phyloP scores from a whole-genome alignment of 108 stramenopile species.

The Ochromonas danica region DNA sequence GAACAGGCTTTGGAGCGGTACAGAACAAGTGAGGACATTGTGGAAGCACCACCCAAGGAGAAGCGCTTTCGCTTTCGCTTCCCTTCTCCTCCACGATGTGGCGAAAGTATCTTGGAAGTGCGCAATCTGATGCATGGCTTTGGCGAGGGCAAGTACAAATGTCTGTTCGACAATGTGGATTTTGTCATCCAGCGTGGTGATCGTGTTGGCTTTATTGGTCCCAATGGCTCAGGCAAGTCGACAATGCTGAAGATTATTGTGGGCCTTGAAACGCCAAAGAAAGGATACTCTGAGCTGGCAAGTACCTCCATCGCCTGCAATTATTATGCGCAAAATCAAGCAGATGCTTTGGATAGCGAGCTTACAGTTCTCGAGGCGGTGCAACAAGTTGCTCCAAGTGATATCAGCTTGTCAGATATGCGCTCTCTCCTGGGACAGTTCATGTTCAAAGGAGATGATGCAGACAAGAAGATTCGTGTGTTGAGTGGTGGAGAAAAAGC shows the following conservation, averaged over 20 bases:
- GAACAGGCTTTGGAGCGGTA: conserved; percentile 50
- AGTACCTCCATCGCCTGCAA: conserved; percentile 73
- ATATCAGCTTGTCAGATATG: conserved; percentile 81
- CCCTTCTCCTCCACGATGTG: conserved; percentile 83
- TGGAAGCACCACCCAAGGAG: conserved; percentile 82
- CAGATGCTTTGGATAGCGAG: conserved; percentile 79
- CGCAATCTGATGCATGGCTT: not conserved
- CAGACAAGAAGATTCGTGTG: conserved; percentile 77
- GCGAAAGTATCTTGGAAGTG: conserved; percentile 73
- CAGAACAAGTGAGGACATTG: conserved; percentile 74
- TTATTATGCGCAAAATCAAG: conserved; percentile 93
- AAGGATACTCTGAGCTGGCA: conserved; percentile 55
- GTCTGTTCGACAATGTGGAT: conserved; percentile 75
- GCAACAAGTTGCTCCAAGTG: conserved; percentile 68
- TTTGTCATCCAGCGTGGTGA: conserved; percentile 78
- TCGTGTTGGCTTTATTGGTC: conserved; percentile 86
- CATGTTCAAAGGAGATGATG: conserved; percentile 88
- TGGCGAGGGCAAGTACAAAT: not conserved
- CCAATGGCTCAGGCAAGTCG: conserved; percentile 55
- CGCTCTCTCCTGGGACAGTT: conserved; percentile 88
- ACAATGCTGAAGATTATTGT: not conserved
- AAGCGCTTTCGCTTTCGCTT: conserved; percentile 92
- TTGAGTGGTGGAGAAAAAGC: conserved; percentile 92
- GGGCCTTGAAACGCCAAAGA: not conserved
- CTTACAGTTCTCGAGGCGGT: conserved; percentile 78